phyloP scores from a whole-genome alignment of 768 basidiomycete genomes.

The Cystobasidiopsis lactophilus region DNA sequence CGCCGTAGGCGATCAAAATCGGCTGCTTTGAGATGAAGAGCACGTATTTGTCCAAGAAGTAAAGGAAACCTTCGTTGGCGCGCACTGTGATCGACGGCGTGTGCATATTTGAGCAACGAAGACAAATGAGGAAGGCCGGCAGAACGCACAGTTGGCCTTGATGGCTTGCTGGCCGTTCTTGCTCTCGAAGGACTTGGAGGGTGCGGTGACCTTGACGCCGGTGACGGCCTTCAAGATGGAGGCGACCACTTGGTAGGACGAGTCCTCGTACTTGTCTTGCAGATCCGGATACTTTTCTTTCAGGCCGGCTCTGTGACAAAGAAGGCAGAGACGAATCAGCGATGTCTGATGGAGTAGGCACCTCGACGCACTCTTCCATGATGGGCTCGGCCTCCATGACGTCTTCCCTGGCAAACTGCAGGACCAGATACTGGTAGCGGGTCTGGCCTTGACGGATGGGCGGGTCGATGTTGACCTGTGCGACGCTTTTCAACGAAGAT shows the following conservation, averaged over 20 bases:
- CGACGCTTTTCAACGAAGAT: background rate
- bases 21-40: conserved; percentile 97
- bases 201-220: conserved; percentile 72
- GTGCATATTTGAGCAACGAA: background rate
- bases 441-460: conserved; percentile 97
- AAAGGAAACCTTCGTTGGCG: conserved; percentile 86
- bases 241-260: conserved; percentile 85
- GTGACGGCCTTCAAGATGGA: conserved; percentile 77
- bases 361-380: conserved; percentile 51
- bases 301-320: conserved; percentile 22
- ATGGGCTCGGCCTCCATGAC: conserved; percentile 90
- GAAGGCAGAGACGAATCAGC: background rate
- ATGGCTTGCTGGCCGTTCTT: conserved; percentile 80
- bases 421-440: conserved; percentile 87
- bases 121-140: background rate
- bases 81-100: conserved; percentile 22
- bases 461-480: conserved; percentile 63
- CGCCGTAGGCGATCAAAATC: conserved; percentile 63
- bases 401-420: conserved; percentile 94
- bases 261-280: conserved; percentile 82
- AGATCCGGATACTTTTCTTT: conserved; percentile 39
- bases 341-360: conserved; percentile 6
- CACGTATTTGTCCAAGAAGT: conserved; percentile 91
- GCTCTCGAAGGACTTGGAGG: conserved; percentile 49
- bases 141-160: conserved; percentile 63